Evolutionary conservation across 83 land plant species (phyloP), one percentile per base, ranked within the genome.

Genomic region (Thuja plicata): DNA sequence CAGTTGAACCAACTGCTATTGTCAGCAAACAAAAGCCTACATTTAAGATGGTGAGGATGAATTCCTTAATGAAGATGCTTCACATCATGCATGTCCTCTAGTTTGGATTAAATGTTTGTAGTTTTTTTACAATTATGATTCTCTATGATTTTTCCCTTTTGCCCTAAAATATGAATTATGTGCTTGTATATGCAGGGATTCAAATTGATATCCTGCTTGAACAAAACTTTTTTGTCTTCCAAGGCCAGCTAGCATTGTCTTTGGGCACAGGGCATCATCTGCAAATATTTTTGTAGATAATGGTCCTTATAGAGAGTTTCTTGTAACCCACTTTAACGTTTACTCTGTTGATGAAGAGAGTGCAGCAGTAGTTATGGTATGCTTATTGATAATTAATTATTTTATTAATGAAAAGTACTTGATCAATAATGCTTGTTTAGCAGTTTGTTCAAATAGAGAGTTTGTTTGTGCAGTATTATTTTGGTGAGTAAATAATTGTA

Each of bases 321-420:
- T 95, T 35, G 92, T 90, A 82, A 62, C 88, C 0, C 55, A 84
- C 8, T 94, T 95, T n/a, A 60, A 89, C 4, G 89, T 95, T 19
- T 93, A 93, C 0, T 91, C 93, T 32, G 94, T 94, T 2, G 97
- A 95, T 74, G 92, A 90, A 86, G 97, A 95, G 85, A 94, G 93
- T 80, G 90, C 96, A 50, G 93, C 96, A 60, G 89, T 95, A 17
- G 90, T 90, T 17, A 88, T 94, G 93, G 94, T 95, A 50, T 40
- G 87, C 41, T 84, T n/a, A 46, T 84, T 84, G 32, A 15, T 46
- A 24, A 46, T 15, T 13, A 12, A 2, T 35, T 77, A 40, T 3
- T 37, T 74, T 30, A 3, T 15, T 17, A 10, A 19, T 17, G 24
- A 15, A 79, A 45, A 27, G 24, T 17, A 79, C 10, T 8, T 81